A percentile compares a stretch with the other conserved stretches of the same genome.
phyloP scores from a whole-genome alignment of 768 basidiomycete species.

The Rhizopogon vulgaris region DNA sequence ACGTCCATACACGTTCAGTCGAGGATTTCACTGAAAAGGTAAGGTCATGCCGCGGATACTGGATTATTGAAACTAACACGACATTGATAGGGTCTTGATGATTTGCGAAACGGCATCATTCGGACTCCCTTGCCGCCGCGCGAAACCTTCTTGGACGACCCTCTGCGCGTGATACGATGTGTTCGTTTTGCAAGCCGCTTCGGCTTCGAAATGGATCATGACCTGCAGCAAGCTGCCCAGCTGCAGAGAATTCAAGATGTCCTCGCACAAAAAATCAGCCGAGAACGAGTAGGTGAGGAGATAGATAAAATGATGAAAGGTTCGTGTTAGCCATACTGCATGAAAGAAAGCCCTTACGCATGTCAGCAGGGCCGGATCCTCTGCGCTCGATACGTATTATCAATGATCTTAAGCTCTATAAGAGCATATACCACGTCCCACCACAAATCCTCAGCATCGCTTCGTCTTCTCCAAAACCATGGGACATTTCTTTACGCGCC shows the following conservation, averaged over 20 bases:
- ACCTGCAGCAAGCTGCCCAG: slow-evolving; percentile 56
- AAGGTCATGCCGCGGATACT: slow-evolving; percentile 1
- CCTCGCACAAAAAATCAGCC: slow-evolving; percentile 72
- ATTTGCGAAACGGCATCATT: slow-evolving; percentile 71
- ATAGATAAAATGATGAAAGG: slow-evolving; percentile 92
- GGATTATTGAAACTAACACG: slow-evolving; percentile 8
- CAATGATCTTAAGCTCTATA: slow-evolving; percentile 62
- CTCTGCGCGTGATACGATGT: slow-evolving; percentile 85
- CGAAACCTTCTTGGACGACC: slow-evolving; percentile 92
- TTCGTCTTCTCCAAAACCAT: slow-evolving; percentile 35
- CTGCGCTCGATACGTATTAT: slow-evolving; percentile 72
- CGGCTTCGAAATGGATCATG: slow-evolving; percentile 70
- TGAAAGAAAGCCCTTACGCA: not conserved
- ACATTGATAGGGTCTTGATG: slow-evolving; percentile 66
- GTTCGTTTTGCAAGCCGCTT: slow-evolving; percentile 89
- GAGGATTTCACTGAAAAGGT: slow-evolving; percentile 87
- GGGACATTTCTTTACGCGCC: slow-evolving; percentile 44
- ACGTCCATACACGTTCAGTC: slow-evolving; percentile 76
- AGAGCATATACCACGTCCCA: slow-evolving; percentile 58
- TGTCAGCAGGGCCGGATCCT: slow-evolving; percentile 62
- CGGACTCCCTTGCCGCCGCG: slow-evolving; percentile 83
- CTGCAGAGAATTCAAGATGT: slow-evolving; percentile 63
- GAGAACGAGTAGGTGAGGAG: slow-evolving; percentile 90
- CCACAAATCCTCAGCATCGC: slow-evolving; percentile 35
- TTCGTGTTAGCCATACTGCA: slow-evolving; percentile 17